Evolutionary conservation across 352 stramenopile genomes (phyloP), one percentile per base, ranked within the genome.

Genomic region (Globisporangium megalacanthum): DNA sequence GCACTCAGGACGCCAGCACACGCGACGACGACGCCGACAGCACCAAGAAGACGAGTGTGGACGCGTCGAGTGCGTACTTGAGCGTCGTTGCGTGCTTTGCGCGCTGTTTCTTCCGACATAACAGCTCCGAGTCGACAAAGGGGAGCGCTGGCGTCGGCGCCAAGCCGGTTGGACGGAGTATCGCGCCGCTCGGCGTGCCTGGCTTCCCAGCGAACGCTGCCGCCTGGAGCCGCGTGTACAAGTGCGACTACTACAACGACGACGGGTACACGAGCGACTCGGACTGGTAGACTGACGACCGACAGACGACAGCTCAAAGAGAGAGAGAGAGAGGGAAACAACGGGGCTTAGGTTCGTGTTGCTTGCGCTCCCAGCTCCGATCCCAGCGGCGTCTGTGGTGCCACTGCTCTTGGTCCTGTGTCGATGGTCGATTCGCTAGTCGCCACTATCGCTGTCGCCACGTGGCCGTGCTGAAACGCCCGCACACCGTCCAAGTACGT

Each of bases 401-500:
- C 4, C 25, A 1, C 44, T 49, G 19, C 44, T 49, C 1, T 9
- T 9, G 35, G 2, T 48, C 11, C 3, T 49, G 8, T 19, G 41
- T 20, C 41, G 41, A 11, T 8, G 22, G 41, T n/a, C 19, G 17
- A 29, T 29, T 29, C 41, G 20, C 6, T 9, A 47, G 9, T 10
- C 44, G 10, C 8, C 44, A 14, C 19, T 15, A n/a, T 8, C 19
- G 44, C 44, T 8, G 44, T 4, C 44, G n/a, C 6, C 19, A 1
- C n/a, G 7, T 29, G n/a, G n/a, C 44, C 44, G 44, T 29, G 22
- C 33, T 63, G 49, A 36, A 70, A 90, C 56, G 74, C 77, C 11
- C 77, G 77, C 14, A 89, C 65, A 10, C 58, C 58, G n/a, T 83
- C 61, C 9, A 93, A 67, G 52, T 93, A 93, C 29, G 66, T 64